Evolutionary conservation across 2,329 filamentous ascomycete species (phyloP), one percentile per base, ranked within the genome.

Genomic region (Verticillium isaacii): DNA sequence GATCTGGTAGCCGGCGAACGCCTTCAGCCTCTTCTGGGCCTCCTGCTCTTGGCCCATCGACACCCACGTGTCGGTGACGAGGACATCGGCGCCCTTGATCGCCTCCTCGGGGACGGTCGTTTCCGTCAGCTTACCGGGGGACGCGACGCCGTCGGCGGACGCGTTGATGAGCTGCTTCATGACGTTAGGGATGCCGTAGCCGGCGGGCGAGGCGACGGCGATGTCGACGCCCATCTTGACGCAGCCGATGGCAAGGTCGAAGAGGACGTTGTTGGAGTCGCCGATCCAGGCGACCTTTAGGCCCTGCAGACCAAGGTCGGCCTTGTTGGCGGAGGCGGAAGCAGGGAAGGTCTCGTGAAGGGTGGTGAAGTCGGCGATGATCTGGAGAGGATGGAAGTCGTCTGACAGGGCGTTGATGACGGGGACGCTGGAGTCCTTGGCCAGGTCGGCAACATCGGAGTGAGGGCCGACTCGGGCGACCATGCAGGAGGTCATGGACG

Each of bases 1-100:
- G 71, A 99, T 90, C 74, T 97, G 94, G 77, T 93, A 99, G 15
- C 94, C 93, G 34, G 85, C 84, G 74, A 99, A 99, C 2, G 88
- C 92, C 71, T 89, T 85, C 63, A 97, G 74, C 58, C 92, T 83
- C 80, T 90, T 89, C 67, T 88, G 82, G 45, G 87, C 82, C 76
- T 99, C 95, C 61, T 86, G 86, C 76, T 99, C 95, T 77, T 98
- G 94, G 56, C 95, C 95, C 95, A 99, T 99, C 1, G 92, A 96
- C 36, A 99, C 86, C 95, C 95, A 99, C 1, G 95, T 99, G 72
- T 99, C 95, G 1, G 95, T 99, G 25, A 98, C 93, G 62, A 99
- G 81, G 60, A 98, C 85, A 73, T 99, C 90, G 3, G 95, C 94
- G 66, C 89, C 80, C 78, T 91, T 91, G 72, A 97, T 87, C 5